Percentiles rank a stretch among this genome's conserved stretches.
Conservation (phyloP, 2,329 filamentous ascomycete genomes). For the Diplodia seriata region DNA sequence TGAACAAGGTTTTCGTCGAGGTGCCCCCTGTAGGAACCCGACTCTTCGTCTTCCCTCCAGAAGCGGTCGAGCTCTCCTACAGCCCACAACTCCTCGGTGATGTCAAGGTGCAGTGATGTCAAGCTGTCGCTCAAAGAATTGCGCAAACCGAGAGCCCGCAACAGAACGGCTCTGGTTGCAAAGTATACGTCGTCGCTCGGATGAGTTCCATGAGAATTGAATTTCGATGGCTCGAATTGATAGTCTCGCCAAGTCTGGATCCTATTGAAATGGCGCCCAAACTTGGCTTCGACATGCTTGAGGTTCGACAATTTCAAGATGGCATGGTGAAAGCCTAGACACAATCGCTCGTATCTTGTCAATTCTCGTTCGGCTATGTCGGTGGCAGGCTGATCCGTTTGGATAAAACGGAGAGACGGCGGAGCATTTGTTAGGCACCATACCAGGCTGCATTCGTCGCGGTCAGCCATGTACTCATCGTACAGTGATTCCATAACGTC, state of each 20-base stretch:
- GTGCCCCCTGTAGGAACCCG: background rate
- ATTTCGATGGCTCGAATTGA: background rate
- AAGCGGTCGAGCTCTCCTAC: background rate
- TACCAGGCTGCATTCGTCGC: background rate
- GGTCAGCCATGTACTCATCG: background rate
- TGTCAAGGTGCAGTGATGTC: background rate
- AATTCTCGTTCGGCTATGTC: background rate
- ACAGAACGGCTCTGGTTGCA: background rate
- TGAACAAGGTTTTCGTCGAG: background rate
- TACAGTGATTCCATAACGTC: background rate
- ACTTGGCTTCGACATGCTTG: background rate
- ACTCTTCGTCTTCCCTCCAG: background rate
- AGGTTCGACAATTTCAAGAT: background rate
- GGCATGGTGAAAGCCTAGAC: background rate
- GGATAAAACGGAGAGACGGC: background rate
- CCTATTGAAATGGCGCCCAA: background rate
- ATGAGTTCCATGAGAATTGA: background rate
- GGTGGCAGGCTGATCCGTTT: background rate
- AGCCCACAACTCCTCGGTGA: background rate
- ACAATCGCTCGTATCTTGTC: background rate
- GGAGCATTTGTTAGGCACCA: background rate
- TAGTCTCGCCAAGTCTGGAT: background rate
- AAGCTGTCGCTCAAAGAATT: background rate
- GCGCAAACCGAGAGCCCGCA: background rate
- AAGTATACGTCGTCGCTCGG: background rate